phyloP scores from a whole-genome alignment of 2,329 filamentous ascomycete genomes.

The Fragosphaeria purpurea region DNA sequence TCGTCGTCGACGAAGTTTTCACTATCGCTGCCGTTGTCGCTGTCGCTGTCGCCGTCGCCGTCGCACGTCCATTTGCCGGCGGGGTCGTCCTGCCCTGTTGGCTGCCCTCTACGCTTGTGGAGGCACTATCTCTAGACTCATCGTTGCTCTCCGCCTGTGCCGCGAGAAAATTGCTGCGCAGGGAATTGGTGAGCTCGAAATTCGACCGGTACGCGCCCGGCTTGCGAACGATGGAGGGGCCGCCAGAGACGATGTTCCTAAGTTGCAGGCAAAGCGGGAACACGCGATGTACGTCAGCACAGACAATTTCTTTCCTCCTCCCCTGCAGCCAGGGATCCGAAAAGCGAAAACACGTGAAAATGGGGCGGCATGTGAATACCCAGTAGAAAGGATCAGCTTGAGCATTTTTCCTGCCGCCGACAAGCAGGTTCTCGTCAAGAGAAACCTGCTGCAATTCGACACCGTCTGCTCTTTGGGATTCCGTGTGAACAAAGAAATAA shows the following conservation, averaged over 20 bases:
- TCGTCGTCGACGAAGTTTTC: constrained; percentile 13
- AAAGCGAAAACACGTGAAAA: too few species aligned
- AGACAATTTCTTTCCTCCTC: not conserved
- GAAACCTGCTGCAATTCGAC: too few species aligned
- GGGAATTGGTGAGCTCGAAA: constrained; percentile 79
- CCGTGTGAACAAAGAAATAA: too few species aligned
- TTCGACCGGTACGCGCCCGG: constrained; percentile 75
- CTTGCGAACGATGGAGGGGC: constrained; percentile 74
- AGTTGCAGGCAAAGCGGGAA: not conserved
- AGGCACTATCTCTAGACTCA: too few species aligned
- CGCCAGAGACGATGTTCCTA: constrained; percentile 75
- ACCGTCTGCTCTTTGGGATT: too few species aligned
- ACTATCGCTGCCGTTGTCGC: constrained; percentile 18
- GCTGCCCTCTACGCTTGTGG: too few species aligned
- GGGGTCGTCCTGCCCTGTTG: not conserved
- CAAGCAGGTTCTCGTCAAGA: not conserved
- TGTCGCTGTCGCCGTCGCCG: constrained; percentile 16
- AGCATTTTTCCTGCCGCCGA: not conserved
- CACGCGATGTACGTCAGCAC: not conserved
- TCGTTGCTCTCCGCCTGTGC: constrained; percentile 25
- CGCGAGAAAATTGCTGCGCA: constrained; percentile 72
- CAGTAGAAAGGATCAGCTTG: constrained; percentile 2
- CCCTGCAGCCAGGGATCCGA: not conserved
- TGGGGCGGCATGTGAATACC: not conserved
- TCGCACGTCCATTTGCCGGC: constrained; percentile 9